Percentiles rank a stretch among this genome's conserved stretches.
These are phyloP conservation scores for Ogataea dorogensis DNA, from an alignment of 805 yeast genomes.

Conservation along the genomic window DNA sequence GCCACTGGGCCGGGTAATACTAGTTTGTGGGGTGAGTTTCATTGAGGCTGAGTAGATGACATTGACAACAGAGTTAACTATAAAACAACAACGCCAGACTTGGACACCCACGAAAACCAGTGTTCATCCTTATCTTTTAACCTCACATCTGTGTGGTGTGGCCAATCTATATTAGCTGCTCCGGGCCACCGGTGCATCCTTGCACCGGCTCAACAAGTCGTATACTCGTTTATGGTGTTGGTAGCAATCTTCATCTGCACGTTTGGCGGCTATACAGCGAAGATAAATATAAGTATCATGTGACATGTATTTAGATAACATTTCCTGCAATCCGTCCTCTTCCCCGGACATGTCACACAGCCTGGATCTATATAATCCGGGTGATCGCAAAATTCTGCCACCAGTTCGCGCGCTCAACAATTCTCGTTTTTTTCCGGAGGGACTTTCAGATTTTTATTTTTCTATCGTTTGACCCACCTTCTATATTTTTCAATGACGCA, in stretches of 20 bases:
- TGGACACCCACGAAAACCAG: too few relatives aligned
- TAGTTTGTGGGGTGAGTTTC: neutral
- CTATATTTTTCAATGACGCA: slow-evolving; percentile 20
- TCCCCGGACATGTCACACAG: slow-evolving; percentile 7
- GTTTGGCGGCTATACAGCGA: neutral
- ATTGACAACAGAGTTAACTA: neutral
- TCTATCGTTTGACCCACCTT: slow-evolving; percentile 7
- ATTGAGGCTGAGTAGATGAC: neutral
- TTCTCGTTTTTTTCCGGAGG: slow-evolving; percentile 12
- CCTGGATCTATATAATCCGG: slow-evolving; percentile 7
- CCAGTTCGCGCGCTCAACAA: slow-evolving; percentile 13
- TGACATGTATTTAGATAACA: neutral
- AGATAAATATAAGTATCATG: neutral
- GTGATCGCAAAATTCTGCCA: slow-evolving; percentile 8
- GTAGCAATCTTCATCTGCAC: neutral
- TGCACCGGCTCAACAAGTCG: slow-evolving; percentile 14
- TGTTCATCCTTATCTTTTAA: too few relatives aligned
- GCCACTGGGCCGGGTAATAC: slow-evolving; percentile 9
- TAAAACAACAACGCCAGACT: neutral
- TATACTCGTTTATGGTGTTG: neutral
- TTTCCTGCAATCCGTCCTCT: slow-evolving; percentile 4
- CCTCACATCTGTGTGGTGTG: too few relatives aligned
- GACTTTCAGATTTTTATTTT: slow-evolving; percentile 6
- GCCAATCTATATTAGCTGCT: neutral
- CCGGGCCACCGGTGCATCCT: slow-evolving; percentile 6